Percentiles rank a stretch among this genome's conserved stretches.
phyloP scores from a whole-genome alignment of 306 rosid genomes.

The Morella rubra region DNA sequence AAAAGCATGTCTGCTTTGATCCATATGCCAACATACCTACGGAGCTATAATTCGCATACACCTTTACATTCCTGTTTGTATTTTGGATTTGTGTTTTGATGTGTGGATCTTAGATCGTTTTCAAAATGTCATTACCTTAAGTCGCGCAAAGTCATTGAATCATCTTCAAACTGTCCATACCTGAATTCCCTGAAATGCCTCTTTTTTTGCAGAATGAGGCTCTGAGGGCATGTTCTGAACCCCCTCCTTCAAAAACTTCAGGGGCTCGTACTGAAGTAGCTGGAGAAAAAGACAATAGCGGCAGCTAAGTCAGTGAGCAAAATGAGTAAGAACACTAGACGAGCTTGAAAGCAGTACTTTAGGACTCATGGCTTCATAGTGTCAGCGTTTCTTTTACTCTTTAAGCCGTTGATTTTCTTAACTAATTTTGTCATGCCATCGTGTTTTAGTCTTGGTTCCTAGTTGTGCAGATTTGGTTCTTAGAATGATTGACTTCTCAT shows the following conservation, averaged over 20 bases:
- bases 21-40: not conserved
- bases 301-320: constrained; percentile 13
- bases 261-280: constrained; percentile 29
- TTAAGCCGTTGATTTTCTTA: too few species aligned
- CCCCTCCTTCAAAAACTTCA: constrained; percentile 48
- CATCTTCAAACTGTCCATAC: not conserved
- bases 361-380: constrained; percentile 6
- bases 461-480: too few species aligned
- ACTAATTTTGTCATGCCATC: too few species aligned
- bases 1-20: not conserved
- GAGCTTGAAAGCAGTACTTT: constrained; percentile 17
- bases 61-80: not conserved
- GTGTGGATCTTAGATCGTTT: not conserved
- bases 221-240: constrained; percentile 74
- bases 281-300: constrained; percentile 24
- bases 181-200: constrained; percentile 15
- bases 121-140: not conserved
- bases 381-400: constrained; percentile 5
- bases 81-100: not conserved
- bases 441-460: too few species aligned
- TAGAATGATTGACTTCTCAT: too few species aligned
- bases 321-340: constrained; percentile 29
- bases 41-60: not conserved
- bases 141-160: not conserved
- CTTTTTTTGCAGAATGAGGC: constrained; percentile 68